phyloP scores from a whole-genome alignment of 495 filamentous ascomycete genomes.

The Cercophora scortea region DNA sequence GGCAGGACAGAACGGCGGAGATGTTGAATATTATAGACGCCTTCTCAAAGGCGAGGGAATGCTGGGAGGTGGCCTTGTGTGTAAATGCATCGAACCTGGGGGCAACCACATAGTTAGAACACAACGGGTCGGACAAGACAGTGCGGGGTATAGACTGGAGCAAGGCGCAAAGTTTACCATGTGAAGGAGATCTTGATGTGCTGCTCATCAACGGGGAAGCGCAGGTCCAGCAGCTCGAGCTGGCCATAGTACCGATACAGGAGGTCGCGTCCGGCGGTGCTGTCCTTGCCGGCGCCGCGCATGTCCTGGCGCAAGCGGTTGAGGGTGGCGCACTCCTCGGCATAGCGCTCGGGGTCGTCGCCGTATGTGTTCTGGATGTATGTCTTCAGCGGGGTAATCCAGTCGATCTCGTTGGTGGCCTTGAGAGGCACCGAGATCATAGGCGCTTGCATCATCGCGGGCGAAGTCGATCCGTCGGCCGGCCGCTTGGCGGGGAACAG shows the following conservation, averaged over 20 bases:
- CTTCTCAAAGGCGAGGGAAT: slow-evolving; percentile 95
- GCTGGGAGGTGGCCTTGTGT: slow-evolving; percentile 89
- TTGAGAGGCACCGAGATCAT: slow-evolving; percentile 93
- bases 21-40: slow-evolving; percentile 99
- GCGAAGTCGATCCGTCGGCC: not conserved
- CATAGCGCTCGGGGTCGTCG: slow-evolving; percentile 91
- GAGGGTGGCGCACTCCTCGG: slow-evolving; percentile 88
- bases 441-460: slow-evolving; percentile 65
- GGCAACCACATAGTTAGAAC: not conserved
- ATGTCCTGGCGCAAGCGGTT: slow-evolving; percentile 98
- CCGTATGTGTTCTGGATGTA: slow-evolving; percentile 93
- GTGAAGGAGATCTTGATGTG: slow-evolving; percentile 99
- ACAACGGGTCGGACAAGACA: not conserved
- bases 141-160: not conserved
- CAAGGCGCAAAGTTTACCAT: slow-evolving; percentile 52
- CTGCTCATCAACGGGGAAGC: slow-evolving; percentile 96
- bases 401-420: slow-evolving; percentile 99
- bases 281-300: slow-evolving; percentile 95
- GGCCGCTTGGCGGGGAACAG: not conserved
- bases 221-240: slow-evolving; percentile 84
- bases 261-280: slow-evolving; percentile 84
- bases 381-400: slow-evolving; percentile 84
- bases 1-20: slow-evolving; percentile 90
- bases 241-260: slow-evolving; percentile 97
- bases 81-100: slow-evolving; percentile 96